Evolutionary conservation across 1,284 basidiomycete species (phyloP).

Genomic region (Apiotrichum gamsii): DNA sequence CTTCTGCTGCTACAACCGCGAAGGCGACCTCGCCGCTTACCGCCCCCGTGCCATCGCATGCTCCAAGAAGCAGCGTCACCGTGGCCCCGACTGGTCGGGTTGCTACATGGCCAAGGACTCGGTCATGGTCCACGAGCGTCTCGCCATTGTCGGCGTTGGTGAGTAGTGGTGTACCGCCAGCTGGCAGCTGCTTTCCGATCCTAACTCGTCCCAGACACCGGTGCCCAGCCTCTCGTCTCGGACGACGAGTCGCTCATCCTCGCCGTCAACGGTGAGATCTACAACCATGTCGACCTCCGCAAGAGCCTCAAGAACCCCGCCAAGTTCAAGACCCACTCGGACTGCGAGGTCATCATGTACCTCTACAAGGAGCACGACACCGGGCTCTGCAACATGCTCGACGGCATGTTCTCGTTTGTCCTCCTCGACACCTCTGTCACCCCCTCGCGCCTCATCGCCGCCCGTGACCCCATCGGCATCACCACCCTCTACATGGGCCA

Average conservation of each 20-base stretch:
- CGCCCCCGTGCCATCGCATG: constrained; percentile 71
- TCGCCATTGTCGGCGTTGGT: constrained; percentile 98
- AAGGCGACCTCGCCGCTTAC: constrained; percentile 63
- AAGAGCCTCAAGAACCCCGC: constrained; percentile 60
- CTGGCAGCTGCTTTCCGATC: not conserved
- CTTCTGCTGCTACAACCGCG: constrained; percentile 70
- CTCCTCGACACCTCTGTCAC: constrained; percentile 86
- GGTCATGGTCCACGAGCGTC: constrained; percentile 79
- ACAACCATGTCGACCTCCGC: constrained; percentile 87
- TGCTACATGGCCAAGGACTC: constrained; percentile 76
- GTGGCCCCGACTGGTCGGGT: constrained; percentile 95
- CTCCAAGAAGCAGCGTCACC: constrained; percentile 82
- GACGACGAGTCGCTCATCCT: constrained; percentile 80
- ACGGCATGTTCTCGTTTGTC: constrained; percentile 99
- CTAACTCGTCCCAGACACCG: constrained; percentile 62
- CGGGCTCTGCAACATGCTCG: constrained; percentile 68
- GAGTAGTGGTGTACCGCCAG: constrained; percentile 42
- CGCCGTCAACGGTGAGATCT: constrained; percentile 98
- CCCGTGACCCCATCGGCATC: constrained; percentile 95
- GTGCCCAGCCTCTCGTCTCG: constrained; percentile 89
- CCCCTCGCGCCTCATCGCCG: constrained; percentile 86
- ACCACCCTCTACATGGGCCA: constrained; percentile 97
- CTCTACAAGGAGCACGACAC: constrained; percentile 77
- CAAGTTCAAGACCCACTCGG: constrained; percentile 94
- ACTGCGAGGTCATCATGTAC: constrained; percentile 96